These are phyloP conservation scores for Termitomyces sp. DNA, from an alignment of 768 basidiomycete genomes.

Conservation along the genomic window DNA sequence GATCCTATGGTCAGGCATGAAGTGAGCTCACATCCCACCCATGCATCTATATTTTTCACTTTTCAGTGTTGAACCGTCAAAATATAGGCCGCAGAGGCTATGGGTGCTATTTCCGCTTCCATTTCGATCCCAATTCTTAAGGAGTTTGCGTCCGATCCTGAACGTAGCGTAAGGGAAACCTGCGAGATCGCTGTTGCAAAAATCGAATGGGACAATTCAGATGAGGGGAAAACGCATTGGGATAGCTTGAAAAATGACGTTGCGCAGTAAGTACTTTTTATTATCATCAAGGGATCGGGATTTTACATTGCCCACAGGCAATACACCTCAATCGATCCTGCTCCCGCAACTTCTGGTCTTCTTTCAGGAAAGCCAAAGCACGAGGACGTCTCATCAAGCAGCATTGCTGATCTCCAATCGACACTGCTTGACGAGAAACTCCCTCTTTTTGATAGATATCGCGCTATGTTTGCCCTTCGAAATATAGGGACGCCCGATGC, in stretches of 20 bases:
- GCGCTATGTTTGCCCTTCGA: slow-evolving; percentile 96
- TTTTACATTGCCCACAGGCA: slow-evolving; percentile 33
- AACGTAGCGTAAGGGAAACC: slow-evolving; percentile 84
- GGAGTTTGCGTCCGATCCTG: slow-evolving; percentile 67
- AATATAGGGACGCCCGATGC: slow-evolving; percentile 87
- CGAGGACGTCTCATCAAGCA: slow-evolving; percentile 42
- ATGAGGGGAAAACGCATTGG: slow-evolving; percentile 57
- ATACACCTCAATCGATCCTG: slow-evolving; percentile 88
- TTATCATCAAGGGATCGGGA: neutral
- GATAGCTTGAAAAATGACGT: slow-evolving; percentile 24
- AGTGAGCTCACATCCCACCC: slow-evolving; percentile 37
- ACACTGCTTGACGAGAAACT: slow-evolving; percentile 63
- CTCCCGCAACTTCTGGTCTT: slow-evolving; percentile 71
- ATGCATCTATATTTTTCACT: neutral
- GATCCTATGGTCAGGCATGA: slow-evolving; percentile 99
- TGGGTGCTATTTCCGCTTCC: slow-evolving; percentile 85
- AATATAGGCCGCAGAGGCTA: slow-evolving; percentile 90
- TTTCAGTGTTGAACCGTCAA: neutral
- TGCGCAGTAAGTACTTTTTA: slow-evolving; percentile 32
- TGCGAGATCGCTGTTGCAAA: slow-evolving; percentile 96
- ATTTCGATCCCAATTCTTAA: slow-evolving; percentile 65
- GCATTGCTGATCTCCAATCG: slow-evolving; percentile 51
- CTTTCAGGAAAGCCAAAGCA: slow-evolving; percentile 51
- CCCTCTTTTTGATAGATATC: slow-evolving; percentile 88
- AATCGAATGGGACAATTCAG: slow-evolving; percentile 88